These are phyloP conservation scores for Pisolithus sp. DNA, from an alignment of 768 basidiomycete genomes.

Conservation along the genomic window DNA sequence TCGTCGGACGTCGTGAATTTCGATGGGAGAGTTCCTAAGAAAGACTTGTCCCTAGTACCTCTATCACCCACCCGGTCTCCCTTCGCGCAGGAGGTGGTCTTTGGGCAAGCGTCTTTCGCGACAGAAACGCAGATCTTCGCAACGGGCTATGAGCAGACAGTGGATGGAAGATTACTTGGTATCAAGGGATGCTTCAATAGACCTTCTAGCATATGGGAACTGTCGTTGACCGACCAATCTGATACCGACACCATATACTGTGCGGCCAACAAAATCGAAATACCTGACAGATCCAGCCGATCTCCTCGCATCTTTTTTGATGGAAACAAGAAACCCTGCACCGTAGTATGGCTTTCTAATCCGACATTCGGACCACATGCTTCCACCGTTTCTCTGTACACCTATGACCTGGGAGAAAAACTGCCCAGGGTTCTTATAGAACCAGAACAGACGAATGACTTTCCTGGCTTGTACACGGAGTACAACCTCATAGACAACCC, in stretches of 20 bases:
- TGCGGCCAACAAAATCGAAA: constrained; percentile 35
- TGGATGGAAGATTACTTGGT: constrained; percentile 54
- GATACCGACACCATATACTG: constrained; percentile 12
- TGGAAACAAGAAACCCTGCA: constrained; percentile 12
- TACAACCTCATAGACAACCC: constrained; percentile 39
- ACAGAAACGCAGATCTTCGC: constrained; percentile 41
- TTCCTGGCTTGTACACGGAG: constrained; percentile 60
- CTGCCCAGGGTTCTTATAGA: constrained; percentile 32
- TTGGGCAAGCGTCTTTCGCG: constrained; percentile 54
- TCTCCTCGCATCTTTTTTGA: constrained; percentile 47
- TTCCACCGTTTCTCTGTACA: constrained; percentile 46
- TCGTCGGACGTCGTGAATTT: constrained; percentile 1
- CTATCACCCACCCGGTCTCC: constrained; percentile 10
- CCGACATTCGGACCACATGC: constrained; percentile 54
- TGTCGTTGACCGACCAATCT: constrained; percentile 24
- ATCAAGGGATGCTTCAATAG: constrained; percentile 56
- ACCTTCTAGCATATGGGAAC: constrained; percentile 49
- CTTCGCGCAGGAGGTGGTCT: constrained; percentile 24
- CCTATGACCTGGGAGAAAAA: constrained; percentile 29
- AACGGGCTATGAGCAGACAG: constrained; percentile 55
- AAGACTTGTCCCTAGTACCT: constrained; percentile 6
- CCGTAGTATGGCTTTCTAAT: constrained; percentile 50
- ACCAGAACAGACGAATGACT: constrained; percentile 32
- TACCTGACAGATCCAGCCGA: constrained; percentile 42
- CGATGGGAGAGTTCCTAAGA: constrained; percentile 3